phyloP scores from a whole-genome alignment of 768 basidiomycete genomes.

The Boletus eberwhitei region DNA sequence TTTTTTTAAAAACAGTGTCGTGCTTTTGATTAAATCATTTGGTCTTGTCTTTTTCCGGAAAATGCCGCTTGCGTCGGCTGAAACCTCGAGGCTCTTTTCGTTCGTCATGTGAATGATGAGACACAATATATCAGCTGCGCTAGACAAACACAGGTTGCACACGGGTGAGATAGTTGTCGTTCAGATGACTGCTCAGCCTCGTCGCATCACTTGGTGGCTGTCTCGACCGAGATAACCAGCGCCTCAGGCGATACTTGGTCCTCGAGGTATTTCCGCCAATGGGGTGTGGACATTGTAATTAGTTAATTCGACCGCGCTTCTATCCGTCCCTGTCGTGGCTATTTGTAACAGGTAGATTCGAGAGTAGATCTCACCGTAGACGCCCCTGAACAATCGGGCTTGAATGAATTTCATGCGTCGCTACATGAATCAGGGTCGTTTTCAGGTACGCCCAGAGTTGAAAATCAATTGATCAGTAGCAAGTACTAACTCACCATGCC shows the following conservation, averaged over 20 bases:
- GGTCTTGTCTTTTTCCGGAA: background rate
- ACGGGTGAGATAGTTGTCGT: background rate
- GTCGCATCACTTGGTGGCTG: background rate
- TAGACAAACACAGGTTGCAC: background rate
- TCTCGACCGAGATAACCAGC: background rate
- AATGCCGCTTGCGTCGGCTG: background rate
- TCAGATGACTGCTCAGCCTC: background rate
- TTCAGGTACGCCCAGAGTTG: constrained; percentile 15
- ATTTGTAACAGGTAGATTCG: constrained; percentile 15
- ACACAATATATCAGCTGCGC: background rate
- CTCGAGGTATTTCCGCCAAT: constrained; percentile 23
- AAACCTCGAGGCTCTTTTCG: background rate
- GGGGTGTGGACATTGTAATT: constrained; percentile 2
- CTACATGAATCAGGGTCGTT: constrained; percentile 27
- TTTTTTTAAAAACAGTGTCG: constrained; percentile 8
- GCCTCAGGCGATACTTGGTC: constrained; percentile 2
- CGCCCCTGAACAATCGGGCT: constrained; percentile 20
- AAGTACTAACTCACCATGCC: background rate
- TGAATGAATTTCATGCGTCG: constrained; percentile 20
- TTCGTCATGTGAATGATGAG: background rate
- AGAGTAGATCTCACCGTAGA: constrained; percentile 15
- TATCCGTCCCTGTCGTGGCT: constrained; percentile 25
- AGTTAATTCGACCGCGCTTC: constrained; percentile 12
- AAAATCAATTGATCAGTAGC: constrained; percentile 19
- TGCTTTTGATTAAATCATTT: constrained; percentile 1